These are phyloP conservation scores for Boletellus ananiceps DNA, from an alignment of 768 basidiomycete species.

Conservation along the genomic window DNA sequence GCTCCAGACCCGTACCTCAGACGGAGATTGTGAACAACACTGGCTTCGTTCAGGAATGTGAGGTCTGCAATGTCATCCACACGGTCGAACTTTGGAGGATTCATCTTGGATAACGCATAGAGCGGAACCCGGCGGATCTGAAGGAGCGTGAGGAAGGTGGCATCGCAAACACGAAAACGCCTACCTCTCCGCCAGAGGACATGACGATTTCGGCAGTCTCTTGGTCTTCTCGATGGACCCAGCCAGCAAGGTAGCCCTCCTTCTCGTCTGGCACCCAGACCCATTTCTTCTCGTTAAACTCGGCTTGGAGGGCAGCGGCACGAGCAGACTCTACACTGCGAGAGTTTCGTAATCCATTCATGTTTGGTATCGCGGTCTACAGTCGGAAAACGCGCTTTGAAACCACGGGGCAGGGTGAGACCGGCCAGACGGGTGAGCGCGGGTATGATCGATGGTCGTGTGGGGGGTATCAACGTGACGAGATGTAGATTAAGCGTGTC, in stretches of 20 bases:
- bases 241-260: constrained; percentile 92
- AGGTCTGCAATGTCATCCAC: constrained; percentile 98
- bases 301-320: constrained; percentile 86
- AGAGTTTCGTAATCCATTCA: constrained; percentile 48
- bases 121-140: constrained; percentile 69
- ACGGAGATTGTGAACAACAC: constrained; percentile 96
- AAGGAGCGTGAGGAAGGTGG: constrained; percentile 4
- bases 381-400: constrained; percentile 10
- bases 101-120: constrained; percentile 90
- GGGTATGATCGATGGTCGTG: constrained; percentile 1
- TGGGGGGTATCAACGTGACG: constrained; percentile 5
- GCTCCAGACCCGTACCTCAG: constrained; percentile 86
- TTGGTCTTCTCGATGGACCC: constrained; percentile 85
- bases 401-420: constrained; percentile 2
- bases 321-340: constrained; percentile 69
- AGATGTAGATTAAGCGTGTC: constrained; percentile 3
- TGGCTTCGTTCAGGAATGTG: constrained; percentile 96
- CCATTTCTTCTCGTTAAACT: constrained; percentile 98
- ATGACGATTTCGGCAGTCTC: constrained; percentile 82
- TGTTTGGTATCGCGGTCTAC: constrained; percentile 20
- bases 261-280: constrained; percentile 94
- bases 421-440: no score
- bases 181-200: constrained; percentile 78
- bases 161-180: constrained; percentile 11
- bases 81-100: constrained; percentile 96